phyloP scores from a whole-genome alignment of 2,329 filamentous ascomycete genomes.

The Apiospora sp. region DNA sequence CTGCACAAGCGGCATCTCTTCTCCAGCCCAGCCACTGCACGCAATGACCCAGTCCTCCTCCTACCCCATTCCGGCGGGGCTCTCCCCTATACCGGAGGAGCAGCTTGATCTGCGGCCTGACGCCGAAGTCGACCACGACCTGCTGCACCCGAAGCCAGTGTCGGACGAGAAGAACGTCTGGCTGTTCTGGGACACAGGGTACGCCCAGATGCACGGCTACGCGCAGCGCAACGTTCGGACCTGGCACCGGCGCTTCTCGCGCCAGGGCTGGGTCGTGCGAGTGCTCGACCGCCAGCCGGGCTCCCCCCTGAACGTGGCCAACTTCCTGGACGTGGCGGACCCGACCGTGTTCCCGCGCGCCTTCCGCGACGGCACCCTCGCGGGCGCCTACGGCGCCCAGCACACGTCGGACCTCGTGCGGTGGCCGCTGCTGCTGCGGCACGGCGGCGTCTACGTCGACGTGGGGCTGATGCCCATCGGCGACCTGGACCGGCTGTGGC shows the following conservation, averaged over 20 bases:
- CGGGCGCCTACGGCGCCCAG: constrained; percentile 58
- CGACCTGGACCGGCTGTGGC: constrained; percentile 63
- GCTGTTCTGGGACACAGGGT: constrained; percentile 66
- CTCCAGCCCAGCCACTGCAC: neutral
- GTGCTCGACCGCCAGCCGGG: constrained; percentile 54
- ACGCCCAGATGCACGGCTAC: constrained; percentile 57
- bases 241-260: constrained; percentile 61
- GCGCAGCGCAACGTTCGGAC: constrained; percentile 60
- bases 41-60: neutral
- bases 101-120: constrained; percentile 56
- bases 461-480: constrained; percentile 65
- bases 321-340: constrained; percentile 57
- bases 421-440: constrained; percentile 61
- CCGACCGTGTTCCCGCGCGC: constrained; percentile 54
- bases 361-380: constrained; percentile 57
- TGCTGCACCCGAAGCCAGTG: constrained; percentile 50
- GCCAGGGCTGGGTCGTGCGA: constrained; percentile 60
- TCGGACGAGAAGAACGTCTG: constrained; percentile 60
- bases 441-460: constrained; percentile 66
- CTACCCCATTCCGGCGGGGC: constrained; percentile 48
- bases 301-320: constrained; percentile 56
- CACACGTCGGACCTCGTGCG: constrained; percentile 67
- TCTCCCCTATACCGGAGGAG: constrained; percentile 49
- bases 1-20: neutral
- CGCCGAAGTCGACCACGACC: constrained; percentile 51